Base-by-base conservation (phyloP, 495 filamentous ascomycete genomes). In the Pyronema domesticum region DNA sequence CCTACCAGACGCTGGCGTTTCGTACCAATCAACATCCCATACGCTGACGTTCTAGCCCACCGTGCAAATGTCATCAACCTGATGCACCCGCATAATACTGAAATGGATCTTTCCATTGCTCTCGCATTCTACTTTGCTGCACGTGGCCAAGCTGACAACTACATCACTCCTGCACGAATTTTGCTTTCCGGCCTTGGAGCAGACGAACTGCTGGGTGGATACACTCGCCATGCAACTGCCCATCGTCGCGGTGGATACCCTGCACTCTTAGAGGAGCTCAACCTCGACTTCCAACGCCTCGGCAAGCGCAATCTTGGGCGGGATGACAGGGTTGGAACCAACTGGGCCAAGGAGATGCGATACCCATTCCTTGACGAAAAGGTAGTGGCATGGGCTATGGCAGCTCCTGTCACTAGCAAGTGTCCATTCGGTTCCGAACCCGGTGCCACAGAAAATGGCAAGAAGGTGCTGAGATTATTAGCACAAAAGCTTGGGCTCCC, bases 71-170 rank as follows among this genome's bases (percentile, higher is more conserved):
- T 96, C 3, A 75, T 86, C 37, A 74, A 76, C 1, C 74, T 99
- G 11, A 91, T 96, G 61, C 75, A 82, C 60, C 91, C 91, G 0
- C 91, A 96, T 67, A 87, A 94, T 61, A 96, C 91, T 0, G 93
- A 95, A 67, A 99, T 99, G 91, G 91, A 99, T 62, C 74, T 95
- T 3, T 96, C 93, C n/a, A 96, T 99, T 60, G 83, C 83, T 1
- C 79, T 77, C 51, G 91, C 91, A 0, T 74, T 96, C 45, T 96
- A 95, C 69, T 98, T 98, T 65, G 86, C 91, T 3, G 80, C 89
- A 6, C 79, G 89, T 10, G 89, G 87, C 7, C 71, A 70, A 53
- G 91, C 89, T 0, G 17, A 54, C 0, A 60, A 61, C 7, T 89
- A 88, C 65, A 75, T 69, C 5, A 86, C 85, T 0, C 72, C 80